These are phyloP conservation scores for Schwanniomyces sp. DNA, from an alignment of 805 yeast genomes.

Conservation along the genomic window DNA sequence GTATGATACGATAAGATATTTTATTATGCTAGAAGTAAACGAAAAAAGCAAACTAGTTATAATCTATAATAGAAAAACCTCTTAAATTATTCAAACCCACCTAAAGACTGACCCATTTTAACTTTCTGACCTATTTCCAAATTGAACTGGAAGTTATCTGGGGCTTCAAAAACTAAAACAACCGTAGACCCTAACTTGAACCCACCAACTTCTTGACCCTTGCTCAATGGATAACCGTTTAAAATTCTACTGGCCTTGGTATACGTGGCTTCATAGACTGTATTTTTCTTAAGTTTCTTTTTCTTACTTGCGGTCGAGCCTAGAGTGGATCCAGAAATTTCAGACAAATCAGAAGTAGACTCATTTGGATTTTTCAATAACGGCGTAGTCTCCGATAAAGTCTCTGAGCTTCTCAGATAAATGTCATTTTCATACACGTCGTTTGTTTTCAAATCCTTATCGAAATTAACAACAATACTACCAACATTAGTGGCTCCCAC, in stretches of 20 bases:
- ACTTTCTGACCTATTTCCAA: slow-evolving; percentile 74
- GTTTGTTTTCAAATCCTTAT: slow-evolving; percentile 85
- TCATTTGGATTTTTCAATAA: slow-evolving; percentile 17
- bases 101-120: slow-evolving; percentile 81
- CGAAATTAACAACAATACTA: slow-evolving; percentile 87
- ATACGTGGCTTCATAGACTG: slow-evolving; percentile 94
- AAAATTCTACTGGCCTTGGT: slow-evolving; percentile 70
- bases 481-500: slow-evolving; percentile 99
- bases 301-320: slow-evolving; percentile 13
- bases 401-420: slow-evolving; percentile 20
- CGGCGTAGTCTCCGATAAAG: slow-evolving; percentile 29
- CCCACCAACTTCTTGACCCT: slow-evolving; percentile 97
- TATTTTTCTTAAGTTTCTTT: slow-evolving; percentile 60
- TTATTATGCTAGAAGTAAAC: not conserved
- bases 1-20: not conserved
- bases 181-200: slow-evolving; percentile 95
- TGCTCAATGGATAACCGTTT: slow-evolving; percentile 84
- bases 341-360: slow-evolving; percentile 12
- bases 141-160: slow-evolving; percentile 69
- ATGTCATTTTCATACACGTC: slow-evolving; percentile 57
- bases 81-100: slow-evolving; percentile 34
- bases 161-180: slow-evolving; percentile 97
- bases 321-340: slow-evolving; percentile 6
- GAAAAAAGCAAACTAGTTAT: not conserved
- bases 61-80: not conserved